Base-by-base conservation (phyloP, 371 early-diverging fungal species). In the Lichtheimia hyalospora region DNA sequence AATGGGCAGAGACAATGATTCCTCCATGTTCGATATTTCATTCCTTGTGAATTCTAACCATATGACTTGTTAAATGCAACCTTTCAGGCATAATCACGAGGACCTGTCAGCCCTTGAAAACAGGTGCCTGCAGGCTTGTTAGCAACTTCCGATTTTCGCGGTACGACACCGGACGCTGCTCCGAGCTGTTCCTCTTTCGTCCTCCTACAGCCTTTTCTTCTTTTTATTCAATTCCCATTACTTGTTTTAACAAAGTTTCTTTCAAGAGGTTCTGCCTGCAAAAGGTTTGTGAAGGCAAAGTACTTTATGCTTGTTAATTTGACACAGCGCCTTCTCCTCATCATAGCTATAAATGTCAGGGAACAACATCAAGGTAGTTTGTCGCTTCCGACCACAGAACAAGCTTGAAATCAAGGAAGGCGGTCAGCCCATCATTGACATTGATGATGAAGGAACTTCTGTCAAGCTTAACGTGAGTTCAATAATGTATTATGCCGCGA, bases 361-460 rank as follows among this genome's bases (percentile, higher is more conserved):
- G 65, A 90, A 84, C 71, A 92, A 91, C 77, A 95, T 96, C 76
- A 87, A 89, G 71, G 96, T 96, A 58, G 87, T 96, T 59, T 92
- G 93, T 79, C 89, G 96, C 52, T 94, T 96, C 78, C 84, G 95
- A 49, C 96, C 96, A 48, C 93, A 94, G 71, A 96, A 96, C 77
- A 75, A 84, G 61, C 73, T 89, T 27, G 96, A 96, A 78, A 85
- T 88, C 56, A 80, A 73, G 49, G 90, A 93, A 63, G 92, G 92
- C 61, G 94, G 94, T 61, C 85, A 84, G 49, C 86, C 86, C 55
- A 84, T 92, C 52, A 83, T 95, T 61, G 71, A 77, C n/a, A 83
- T 89, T 62, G 89, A 89, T 65, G 92, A 94, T 58, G 89, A 91
- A 66, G 85, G 81, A 7, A 87, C 87, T 18, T 68, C 81, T 21